Conservation (phyloP, 768 basidiomycete genomes). For the Scleroderma bovista region DNA sequence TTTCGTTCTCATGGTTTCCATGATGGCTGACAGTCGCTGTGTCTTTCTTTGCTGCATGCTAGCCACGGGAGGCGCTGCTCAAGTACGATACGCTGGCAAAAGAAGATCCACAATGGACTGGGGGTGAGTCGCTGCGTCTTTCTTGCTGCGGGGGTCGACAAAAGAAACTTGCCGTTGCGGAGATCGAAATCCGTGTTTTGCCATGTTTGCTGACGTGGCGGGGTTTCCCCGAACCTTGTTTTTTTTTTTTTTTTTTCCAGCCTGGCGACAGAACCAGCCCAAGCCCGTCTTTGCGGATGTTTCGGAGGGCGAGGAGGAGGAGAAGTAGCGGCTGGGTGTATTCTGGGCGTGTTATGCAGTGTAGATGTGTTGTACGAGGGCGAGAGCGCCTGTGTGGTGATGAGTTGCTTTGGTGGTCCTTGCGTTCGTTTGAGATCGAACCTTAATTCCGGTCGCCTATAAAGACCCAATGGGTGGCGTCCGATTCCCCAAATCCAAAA, state of each 20-base stretch:
- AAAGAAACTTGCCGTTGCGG: constrained; percentile 25
- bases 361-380: constrained; percentile 5
- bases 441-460: constrained; percentile 78
- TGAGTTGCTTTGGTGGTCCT: constrained; percentile 49
- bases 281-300: constrained; percentile 74
- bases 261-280: constrained; percentile 84
- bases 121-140: constrained; percentile 49
- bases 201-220: constrained; percentile 56
- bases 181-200: constrained; percentile 25
- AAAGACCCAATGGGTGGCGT: constrained; percentile 70
- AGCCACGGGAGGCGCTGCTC: constrained; percentile 97
- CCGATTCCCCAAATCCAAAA: constrained; percentile 61
- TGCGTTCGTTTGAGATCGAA: constrained; percentile 74
- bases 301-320: constrained; percentile 51
- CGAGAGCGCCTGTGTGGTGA: constrained; percentile 14
- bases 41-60: constrained; percentile 20
- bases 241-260: constrained; percentile 52
- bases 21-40: constrained; percentile 21
- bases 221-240: constrained; percentile 21
- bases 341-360: constrained; percentile 2
- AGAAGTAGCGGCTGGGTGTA: constrained; percentile 39
- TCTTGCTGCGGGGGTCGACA: constrained; percentile 25
- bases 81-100: constrained; percentile 80
- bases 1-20: constrained; percentile 22
- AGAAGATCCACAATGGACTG: constrained; percentile 77